phyloP scores from a whole-genome alignment of 331 rosid species.

The Saraca asoca region DNA sequence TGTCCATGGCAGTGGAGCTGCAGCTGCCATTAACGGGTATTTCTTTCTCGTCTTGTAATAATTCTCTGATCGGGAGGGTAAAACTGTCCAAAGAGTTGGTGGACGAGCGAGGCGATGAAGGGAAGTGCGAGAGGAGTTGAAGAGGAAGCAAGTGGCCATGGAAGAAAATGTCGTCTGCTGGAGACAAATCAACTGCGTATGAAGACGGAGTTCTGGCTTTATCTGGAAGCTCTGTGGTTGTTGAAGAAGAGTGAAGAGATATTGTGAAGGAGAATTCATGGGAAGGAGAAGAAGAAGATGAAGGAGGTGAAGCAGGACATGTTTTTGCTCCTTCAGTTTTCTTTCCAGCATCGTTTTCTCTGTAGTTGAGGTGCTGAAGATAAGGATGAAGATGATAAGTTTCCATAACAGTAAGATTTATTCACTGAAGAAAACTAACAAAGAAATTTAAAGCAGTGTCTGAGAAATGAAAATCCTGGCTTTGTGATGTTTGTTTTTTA shows the following conservation, averaged over 20 bases:
- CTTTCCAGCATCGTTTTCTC: slow-evolving; percentile 44
- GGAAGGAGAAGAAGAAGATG: slow-evolving; percentile 79
- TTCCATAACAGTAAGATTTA: slow-evolving; percentile 59
- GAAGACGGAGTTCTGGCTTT: slow-evolving; percentile 53
- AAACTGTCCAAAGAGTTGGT: slow-evolving; percentile 70
- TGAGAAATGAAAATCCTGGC: slow-evolving; percentile 10
- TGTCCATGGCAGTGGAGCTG: slow-evolving; percentile 31
- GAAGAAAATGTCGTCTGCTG: slow-evolving; percentile 98
- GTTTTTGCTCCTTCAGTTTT: slow-evolving; percentile 38
- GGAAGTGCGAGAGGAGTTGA: slow-evolving; percentile 81
- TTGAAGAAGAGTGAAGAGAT: slow-evolving; percentile 67
- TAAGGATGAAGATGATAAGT: slow-evolving; percentile 20
- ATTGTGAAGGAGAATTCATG: slow-evolving; percentile 96
- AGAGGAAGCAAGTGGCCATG: slow-evolving; percentile 98
- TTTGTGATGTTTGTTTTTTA: slow-evolving; percentile 25
- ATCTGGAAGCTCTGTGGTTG: slow-evolving; percentile 33
- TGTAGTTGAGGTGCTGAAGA: slow-evolving; percentile 38
- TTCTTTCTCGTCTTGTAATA: slow-evolving; percentile 42
- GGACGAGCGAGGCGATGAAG: slow-evolving; percentile 83
- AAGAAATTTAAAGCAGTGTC: slow-evolving; percentile 43
- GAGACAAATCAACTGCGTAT: slow-evolving; percentile 81
- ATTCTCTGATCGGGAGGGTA: slow-evolving; percentile 58
- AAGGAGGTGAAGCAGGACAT: slow-evolving; percentile 52
- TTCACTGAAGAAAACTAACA: slow-evolving; percentile 31
- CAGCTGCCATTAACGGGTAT: slow-evolving; percentile 31